Evolutionary conservation across 257 asterid genomes (phyloP), one percentile per base, ranked within the genome.

Genomic region (Oldenlandia corymbosa): DNA sequence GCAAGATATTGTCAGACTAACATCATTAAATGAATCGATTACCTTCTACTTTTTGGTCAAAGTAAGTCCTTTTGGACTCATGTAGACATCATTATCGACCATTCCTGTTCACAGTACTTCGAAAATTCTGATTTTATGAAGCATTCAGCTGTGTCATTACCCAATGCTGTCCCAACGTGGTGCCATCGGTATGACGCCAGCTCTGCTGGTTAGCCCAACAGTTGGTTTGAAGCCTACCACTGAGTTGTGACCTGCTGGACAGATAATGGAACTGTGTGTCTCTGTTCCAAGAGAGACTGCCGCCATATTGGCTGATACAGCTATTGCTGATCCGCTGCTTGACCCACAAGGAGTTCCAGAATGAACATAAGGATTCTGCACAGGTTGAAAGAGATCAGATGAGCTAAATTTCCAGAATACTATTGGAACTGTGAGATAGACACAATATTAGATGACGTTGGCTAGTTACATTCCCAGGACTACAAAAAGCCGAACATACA

Each of bases 261-360:
- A 86, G 68, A 83, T 60, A 37, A 81, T 83, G 54, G 95, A 86
- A 32, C 88, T 85, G 47, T 81, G 87, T 0, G 95, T 86, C 72
- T 86, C 91, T 0, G 91, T 81, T 57, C 95, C 95, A 37, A 86
- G 61, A 7, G 91, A 81, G 18, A 80, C 85, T 75, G 79, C 67
- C 32, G 45, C 91, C 87, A 86, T 71, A 77, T 84, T 82, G 52
- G 91, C 79, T 27, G 91, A 87, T 27, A 84, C 85, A 28, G 91
- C 80, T 71, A 84, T 86, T 62, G 95, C 95, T 39, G 94, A 80
- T 68, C 91, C 88, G 48, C 81, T 86, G 76, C 91, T 86, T n/a
- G 88, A 87, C 46, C 91, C 88, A 46, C 89, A 78, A 17, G 91
- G 83, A 58, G 60, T 53, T 57, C 74, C 78, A 24, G 67, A 73